phyloP scores from a whole-genome alignment of 257 asterid genomes.

The Rubia yunnanensis region DNA sequence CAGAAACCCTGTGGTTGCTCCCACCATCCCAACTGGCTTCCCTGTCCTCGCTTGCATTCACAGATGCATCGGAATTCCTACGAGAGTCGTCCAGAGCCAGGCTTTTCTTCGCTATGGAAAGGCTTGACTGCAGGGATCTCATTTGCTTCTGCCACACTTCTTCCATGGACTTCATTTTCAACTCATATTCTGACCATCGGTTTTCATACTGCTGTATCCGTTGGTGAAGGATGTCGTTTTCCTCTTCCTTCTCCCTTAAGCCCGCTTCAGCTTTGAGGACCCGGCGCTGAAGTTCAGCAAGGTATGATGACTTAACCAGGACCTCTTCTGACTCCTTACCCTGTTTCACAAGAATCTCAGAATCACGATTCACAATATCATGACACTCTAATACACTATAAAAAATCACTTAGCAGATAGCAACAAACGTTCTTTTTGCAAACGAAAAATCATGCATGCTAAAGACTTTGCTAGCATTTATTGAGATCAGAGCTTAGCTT shows the following conservation, averaged over 20 bases:
- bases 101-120: constrained; percentile 82
- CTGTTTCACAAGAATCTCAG: constrained; percentile 26
- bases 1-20: constrained; percentile 39
- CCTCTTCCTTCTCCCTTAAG: constrained; percentile 81
- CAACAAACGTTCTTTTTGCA: not conserved
- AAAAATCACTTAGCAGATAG: not conserved
- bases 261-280: constrained; percentile 86
- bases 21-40: constrained; percentile 58
- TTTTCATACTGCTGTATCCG: constrained; percentile 82
- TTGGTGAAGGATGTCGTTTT: constrained; percentile 79
- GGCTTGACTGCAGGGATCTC: constrained; percentile 96
- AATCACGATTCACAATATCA: not conserved
- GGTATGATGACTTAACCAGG: constrained; percentile 85
- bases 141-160: constrained; percentile 98
- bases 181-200: constrained; percentile 95
- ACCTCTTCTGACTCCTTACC: constrained; percentile 71
- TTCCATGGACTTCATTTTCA: constrained; percentile 97
- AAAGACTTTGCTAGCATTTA: not conserved
- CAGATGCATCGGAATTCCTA: constrained; percentile 68
- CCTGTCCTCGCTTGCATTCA: constrained; percentile 47
- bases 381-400: not conserved
- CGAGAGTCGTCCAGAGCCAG: constrained; percentile 62
- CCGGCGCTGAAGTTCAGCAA: constrained; percentile 85
- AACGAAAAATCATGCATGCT: not conserved
- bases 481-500: not conserved